Base-by-base conservation (phyloP, 352 stramenopile species). In the Peronospora destructor region DNA sequence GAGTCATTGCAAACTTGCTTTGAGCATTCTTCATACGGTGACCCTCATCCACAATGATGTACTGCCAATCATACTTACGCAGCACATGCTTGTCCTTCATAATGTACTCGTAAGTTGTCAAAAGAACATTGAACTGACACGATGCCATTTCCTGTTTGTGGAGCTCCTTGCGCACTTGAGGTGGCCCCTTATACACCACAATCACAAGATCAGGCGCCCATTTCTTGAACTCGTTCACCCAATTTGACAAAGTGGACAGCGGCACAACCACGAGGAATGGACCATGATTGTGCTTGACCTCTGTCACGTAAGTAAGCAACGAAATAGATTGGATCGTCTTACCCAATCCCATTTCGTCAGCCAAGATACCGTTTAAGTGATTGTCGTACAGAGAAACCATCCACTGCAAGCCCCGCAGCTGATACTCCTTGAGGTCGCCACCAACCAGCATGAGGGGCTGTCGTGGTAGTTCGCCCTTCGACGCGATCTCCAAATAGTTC, bases 331-430 rank as follows among this genome's bases (percentile, higher is more conserved):
- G 83, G 46, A 94, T 94, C 7, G 83, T 94, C 53, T 94, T 94
- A 16, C 83, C 83, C 6, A 94, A 63, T 43, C 92, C 88, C 93
- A 98, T 98, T 63, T 98, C 95, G 76, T 99, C 96, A 0, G 96
- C 96, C 32, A 98, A 65, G 56, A 98, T 98, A 23, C 96, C 96
- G 71, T 99, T 99, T 39, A 99, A 68, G 39, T 97, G 93, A 59
- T 98, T 98, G 58, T 99, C 85, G 43, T 98, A 96, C 23, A 99
- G 76, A 28, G 96, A 94, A 36, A 99, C 96, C 94, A 99, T 98
- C 97, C 97, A 99, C 68, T 99, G 98, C 36, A 99, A 68, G 14
- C 96, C 96, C 48, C 98, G 94, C 37, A 99, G 49, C 70, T 99
- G 97, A 62, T 99, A 99, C 43, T 96, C 83, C 49, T 98, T 98